These are phyloP conservation scores for Syzygium malaccense DNA, from an alignment of 441 rosid species.

Conservation along the genomic window DNA sequence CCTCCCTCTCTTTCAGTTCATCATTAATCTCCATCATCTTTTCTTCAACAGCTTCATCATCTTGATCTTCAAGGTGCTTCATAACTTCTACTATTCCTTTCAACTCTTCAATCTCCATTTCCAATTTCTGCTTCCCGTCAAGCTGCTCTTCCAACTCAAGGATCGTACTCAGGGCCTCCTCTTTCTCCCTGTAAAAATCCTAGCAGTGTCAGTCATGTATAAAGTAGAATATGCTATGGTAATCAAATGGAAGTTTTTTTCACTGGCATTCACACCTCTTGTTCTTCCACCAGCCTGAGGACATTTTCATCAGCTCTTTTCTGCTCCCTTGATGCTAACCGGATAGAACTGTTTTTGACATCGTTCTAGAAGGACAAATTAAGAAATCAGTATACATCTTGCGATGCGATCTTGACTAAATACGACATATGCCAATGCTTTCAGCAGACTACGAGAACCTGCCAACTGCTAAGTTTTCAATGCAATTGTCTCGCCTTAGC, in stretches of 20 bases:
- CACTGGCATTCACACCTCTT: slow-evolving; percentile 34
- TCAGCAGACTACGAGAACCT: neutral
- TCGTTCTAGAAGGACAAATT: slow-evolving; percentile 41
- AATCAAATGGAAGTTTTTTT: neutral
- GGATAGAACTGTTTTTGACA: slow-evolving; percentile 52
- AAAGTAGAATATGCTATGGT: neutral
- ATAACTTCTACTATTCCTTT: slow-evolving; percentile 80
- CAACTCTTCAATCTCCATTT: slow-evolving; percentile 82
- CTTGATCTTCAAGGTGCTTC: slow-evolving; percentile 74
- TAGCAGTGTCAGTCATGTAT: neutral
- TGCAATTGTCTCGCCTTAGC: neutral
- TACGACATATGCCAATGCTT: neutral
- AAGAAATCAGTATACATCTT: slow-evolving; percentile 6
- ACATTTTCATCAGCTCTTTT: slow-evolving; percentile 68
- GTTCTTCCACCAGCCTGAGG: slow-evolving; percentile 73
- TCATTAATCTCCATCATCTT: slow-evolving; percentile 67
- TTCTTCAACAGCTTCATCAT: slow-evolving; percentile 59
- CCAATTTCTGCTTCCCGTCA: slow-evolving; percentile 70
- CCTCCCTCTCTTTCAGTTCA: slow-evolving; percentile 47
- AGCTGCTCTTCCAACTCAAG: slow-evolving; percentile 65
- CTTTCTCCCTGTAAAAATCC: slow-evolving; percentile 68
- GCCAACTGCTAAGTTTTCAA: neutral
- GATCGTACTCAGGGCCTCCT: slow-evolving; percentile 52
- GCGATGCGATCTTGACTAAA: neutral
- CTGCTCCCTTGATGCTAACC: slow-evolving; percentile 72